Evolutionary conservation across 2,329 filamentous ascomycete genomes (phyloP).

Genomic region (Geosmithia flava): DNA sequence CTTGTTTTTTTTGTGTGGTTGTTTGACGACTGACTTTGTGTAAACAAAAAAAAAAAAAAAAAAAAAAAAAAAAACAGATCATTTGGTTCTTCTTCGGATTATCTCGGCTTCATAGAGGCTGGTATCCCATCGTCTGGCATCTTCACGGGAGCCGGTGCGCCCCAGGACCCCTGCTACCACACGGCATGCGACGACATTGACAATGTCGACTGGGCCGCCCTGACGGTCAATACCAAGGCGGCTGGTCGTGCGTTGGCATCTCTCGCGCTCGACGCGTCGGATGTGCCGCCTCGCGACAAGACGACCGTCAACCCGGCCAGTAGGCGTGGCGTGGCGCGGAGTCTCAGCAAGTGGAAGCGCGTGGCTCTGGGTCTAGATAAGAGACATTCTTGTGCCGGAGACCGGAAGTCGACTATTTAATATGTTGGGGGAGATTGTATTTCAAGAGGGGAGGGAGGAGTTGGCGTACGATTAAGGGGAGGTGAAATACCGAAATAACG

Average conservation of each 20-base stretch:
- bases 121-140: conserved; percentile 26
- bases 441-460: too few species aligned
- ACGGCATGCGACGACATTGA: conserved; percentile 18
- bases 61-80: conserved; percentile 6
- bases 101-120: conserved; percentile 24
- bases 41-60: not conserved
- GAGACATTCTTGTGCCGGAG: conserved; percentile 3
- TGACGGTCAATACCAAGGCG: conserved; percentile 16
- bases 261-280: conserved; percentile 12
- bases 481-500: not conserved
- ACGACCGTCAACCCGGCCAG: conserved; percentile 8
- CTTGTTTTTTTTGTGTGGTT: not conserved
- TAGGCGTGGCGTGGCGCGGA: conserved; percentile 5
- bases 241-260: conserved; percentile 33
- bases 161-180: conserved; percentile 17
- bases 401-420: conserved; percentile 2
- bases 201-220: conserved; percentile 21
- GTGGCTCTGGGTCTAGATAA: conserved; percentile 2
- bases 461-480: not conserved
- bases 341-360: conserved; percentile 5
- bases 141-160: conserved; percentile 23
- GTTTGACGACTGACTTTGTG: not conserved
- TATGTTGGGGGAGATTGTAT: not conserved
- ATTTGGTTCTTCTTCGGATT: conserved; percentile 25
- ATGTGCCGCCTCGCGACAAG: conserved; percentile 11